Percentiles rank a stretch among this genome's conserved stretches.
Conservation (phyloP, 2,329 filamentous ascomycete genomes). For the Fusarium bactridioides region DNA sequence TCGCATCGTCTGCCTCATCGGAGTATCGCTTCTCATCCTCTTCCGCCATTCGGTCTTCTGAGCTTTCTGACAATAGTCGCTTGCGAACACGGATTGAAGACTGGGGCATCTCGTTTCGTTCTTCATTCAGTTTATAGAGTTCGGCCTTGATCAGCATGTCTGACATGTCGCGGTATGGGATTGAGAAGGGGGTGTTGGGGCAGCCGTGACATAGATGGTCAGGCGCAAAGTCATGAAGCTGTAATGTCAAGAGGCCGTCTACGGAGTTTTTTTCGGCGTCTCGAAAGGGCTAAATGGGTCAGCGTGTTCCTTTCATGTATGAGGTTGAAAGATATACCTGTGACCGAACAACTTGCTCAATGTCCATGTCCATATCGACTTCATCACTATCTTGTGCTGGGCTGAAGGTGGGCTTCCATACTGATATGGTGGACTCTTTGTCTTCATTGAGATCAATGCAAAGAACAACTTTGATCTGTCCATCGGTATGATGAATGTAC, state of each 20-base stretch:
- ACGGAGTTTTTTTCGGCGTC: neutral
- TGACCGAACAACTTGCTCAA: neutral
- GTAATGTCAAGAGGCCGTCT: accelerated
- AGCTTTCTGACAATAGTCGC: neutral
- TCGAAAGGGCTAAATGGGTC: neutral
- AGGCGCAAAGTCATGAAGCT: neutral
- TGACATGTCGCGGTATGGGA: neutral
- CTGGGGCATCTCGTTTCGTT: accelerated
- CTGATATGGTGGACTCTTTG: neutral
- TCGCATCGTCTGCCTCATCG: too few species aligned
- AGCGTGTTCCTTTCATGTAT: accelerated
- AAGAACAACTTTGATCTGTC: neutral
- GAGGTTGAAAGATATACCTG: neutral
- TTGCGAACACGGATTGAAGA: accelerated
- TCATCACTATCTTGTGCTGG: accelerated
- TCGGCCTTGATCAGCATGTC: accelerated
- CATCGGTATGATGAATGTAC: neutral
- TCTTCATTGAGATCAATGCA: neutral
- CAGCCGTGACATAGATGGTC: neutral
- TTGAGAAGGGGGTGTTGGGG: neutral
- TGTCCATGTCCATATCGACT: neutral
- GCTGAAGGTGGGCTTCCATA: neutral
- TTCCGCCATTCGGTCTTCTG: too few species aligned
- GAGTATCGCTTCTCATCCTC: too few species aligned
- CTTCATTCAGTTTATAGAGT: accelerated